Conservation (phyloP, 2,329 filamentous ascomycete species). For the Aspergillus neoniger region DNA sequence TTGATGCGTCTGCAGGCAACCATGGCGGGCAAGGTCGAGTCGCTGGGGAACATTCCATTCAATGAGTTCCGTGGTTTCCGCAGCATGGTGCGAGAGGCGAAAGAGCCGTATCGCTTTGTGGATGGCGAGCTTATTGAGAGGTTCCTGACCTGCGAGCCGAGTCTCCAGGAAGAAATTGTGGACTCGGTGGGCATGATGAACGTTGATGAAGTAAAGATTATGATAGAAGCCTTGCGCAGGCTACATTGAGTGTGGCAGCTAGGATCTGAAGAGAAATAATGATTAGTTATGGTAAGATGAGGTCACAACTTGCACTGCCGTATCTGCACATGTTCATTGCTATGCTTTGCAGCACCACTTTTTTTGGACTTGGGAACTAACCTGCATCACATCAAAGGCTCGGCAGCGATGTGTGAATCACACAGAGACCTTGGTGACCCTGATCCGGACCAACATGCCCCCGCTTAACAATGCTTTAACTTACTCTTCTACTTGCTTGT, state of each 20-base stretch:
- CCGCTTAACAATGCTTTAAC: background rate
- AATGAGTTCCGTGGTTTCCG: conserved; percentile 79
- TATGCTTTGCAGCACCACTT: background rate
- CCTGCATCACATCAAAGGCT: background rate
- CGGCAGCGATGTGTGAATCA: too few species aligned
- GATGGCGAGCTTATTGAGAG: conserved; percentile 89
- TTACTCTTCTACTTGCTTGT: background rate
- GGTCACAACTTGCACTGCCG: background rate
- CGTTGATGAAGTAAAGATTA: conserved; percentile 62
- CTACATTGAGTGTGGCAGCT: conserved; percentile 42
- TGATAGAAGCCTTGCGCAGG: conserved; percentile 58
- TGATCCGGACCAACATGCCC: background rate
- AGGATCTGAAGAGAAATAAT: background rate
- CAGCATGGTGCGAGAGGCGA: conserved; percentile 67
- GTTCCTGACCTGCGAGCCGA: conserved; percentile 72
- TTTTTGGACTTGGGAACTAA: background rate
- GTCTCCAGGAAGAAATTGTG: conserved; percentile 57
- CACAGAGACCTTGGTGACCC: too few species aligned
- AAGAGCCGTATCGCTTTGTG: conserved; percentile 81
- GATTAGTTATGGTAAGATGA: background rate
- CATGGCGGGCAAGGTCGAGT: conserved; percentile 66
- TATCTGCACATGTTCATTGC: background rate
- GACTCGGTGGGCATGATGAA: conserved; percentile 54
- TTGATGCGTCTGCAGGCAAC: conserved; percentile 77
- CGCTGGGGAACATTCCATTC: conserved; percentile 74